Conservation (phyloP, 331 rosid species). For the Cydonia oblonga region DNA sequence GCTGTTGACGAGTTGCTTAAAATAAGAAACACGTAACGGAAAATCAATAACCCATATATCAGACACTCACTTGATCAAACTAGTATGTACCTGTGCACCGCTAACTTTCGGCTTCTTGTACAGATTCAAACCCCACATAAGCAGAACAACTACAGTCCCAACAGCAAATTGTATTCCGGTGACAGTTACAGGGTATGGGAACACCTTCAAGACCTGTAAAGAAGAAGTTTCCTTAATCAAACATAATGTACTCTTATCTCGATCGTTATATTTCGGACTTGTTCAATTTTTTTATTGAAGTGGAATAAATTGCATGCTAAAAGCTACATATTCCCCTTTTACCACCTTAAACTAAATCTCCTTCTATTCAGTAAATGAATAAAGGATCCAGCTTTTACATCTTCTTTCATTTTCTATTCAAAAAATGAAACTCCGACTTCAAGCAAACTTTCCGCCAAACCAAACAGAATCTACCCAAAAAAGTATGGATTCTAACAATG, state of each 20-base stretch:
- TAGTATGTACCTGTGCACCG: conserved; percentile 50
- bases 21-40: background rate
- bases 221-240: conserved; percentile 1
- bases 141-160: conserved; percentile 49
- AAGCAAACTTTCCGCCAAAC: background rate
- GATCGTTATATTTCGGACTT: background rate
- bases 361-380: background rate
- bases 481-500: background rate
- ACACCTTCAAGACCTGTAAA: conserved; percentile 76
- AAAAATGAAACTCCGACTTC: background rate
- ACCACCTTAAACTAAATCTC: background rate
- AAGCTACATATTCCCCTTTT: background rate
- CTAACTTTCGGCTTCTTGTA: conserved; percentile 61
- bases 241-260: background rate
- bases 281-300: background rate
- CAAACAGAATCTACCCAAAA: background rate
- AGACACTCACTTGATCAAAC: conserved; percentile 1
- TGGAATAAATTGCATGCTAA: background rate
- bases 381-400: background rate
- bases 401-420: background rate
- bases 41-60: conserved; percentile 1
- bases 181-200: conserved; percentile 54
- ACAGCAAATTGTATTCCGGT: conserved; percentile 55
- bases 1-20: conserved; percentile 29
- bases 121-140: conserved; percentile 70